A percentile compares a stretch with the other conserved stretches of the same genome.
These are phyloP conservation scores for Colletotrichum sp. DNA, from an alignment of 2,329 filamentous ascomycete species.

Conservation along the genomic window DNA sequence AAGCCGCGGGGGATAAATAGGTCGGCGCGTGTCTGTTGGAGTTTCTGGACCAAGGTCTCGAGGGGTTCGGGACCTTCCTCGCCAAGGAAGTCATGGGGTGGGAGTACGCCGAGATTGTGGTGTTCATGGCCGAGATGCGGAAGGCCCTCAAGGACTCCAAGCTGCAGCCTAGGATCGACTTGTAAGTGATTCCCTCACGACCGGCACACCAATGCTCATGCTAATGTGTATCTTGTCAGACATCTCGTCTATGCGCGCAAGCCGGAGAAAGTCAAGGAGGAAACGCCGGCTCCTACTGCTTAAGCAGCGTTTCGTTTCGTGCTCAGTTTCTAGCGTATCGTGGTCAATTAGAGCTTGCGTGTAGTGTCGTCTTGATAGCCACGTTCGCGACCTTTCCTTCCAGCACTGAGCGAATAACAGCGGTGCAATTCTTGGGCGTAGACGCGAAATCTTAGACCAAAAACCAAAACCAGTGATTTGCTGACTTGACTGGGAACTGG, in stretches of 20 bases:
- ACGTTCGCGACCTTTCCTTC: too few species aligned
- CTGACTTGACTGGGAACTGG: rapidly evolving
- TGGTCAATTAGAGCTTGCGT: too few species aligned
- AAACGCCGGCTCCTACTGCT: neutral
- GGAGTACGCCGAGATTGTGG: conserved; percentile 27
- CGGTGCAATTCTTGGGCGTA: neutral
- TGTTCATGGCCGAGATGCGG: conserved; percentile 26
- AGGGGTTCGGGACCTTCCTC: conserved; percentile 30
- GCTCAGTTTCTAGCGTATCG: neutral
- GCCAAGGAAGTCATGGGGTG: conserved; percentile 32
- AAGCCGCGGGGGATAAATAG: neutral
- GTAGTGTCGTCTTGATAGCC: too few species aligned
- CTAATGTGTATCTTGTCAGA: too few species aligned
- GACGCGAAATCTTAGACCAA: too few species aligned
- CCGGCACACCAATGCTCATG: too few species aligned
- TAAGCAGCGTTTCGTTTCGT: neutral
- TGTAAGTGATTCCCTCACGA: neutral
- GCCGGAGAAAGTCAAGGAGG: neutral
- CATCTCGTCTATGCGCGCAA: conserved; percentile 9
- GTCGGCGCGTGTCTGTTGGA: conserved; percentile 18
- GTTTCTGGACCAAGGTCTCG: conserved; percentile 27
- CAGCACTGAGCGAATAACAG: neutral
- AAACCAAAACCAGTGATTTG: neutral
- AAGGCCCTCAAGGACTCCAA: neutral
- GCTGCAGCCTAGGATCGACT: neutral